Conservation (phyloP, 768 basidiomycete species). For the Trametes maxima region DNA sequence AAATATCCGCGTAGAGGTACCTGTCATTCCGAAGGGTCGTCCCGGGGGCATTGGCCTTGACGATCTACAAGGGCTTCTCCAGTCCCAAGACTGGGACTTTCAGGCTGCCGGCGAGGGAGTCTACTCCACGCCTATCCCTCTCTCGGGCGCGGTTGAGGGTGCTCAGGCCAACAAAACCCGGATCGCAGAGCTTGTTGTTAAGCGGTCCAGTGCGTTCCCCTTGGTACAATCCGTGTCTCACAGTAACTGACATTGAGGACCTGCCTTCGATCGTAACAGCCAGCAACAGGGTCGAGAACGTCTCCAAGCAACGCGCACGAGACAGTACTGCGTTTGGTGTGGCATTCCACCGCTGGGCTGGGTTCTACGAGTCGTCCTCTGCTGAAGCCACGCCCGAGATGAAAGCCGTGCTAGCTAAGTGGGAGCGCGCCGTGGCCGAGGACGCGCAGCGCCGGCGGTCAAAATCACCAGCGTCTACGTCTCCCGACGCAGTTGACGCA, state of each 20-base stretch:
- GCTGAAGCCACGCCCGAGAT: constrained; percentile 2
- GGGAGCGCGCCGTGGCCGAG: neutral
- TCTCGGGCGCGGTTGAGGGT: neutral
- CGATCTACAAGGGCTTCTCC: constrained; percentile 35
- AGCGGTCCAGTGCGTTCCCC: constrained; percentile 19
- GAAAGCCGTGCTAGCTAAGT: neutral
- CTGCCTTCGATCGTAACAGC: neutral
- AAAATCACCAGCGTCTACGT: too few relatives aligned
- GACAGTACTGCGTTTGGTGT: neutral
- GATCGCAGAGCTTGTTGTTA: constrained; percentile 20
- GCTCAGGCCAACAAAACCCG: constrained; percentile 1
- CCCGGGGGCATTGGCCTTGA: constrained; percentile 39
- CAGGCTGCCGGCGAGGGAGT: neutral
- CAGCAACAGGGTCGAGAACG: neutral
- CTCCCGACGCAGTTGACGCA: neutral
- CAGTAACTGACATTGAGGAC: neutral
- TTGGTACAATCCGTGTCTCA: neutral
- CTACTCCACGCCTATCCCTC: constrained; percentile 1
- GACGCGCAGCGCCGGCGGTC: neutral
- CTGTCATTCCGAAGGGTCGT: constrained; percentile 20
- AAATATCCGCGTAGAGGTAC: constrained; percentile 35
- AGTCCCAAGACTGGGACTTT: constrained; percentile 17
- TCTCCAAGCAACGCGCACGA: neutral
- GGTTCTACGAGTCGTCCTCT: constrained; percentile 15
- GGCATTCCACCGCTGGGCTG: constrained; percentile 25